Base-by-base conservation (phyloP, 2,329 filamentous ascomycete species). In the Fonsecaea nubica region DNA sequence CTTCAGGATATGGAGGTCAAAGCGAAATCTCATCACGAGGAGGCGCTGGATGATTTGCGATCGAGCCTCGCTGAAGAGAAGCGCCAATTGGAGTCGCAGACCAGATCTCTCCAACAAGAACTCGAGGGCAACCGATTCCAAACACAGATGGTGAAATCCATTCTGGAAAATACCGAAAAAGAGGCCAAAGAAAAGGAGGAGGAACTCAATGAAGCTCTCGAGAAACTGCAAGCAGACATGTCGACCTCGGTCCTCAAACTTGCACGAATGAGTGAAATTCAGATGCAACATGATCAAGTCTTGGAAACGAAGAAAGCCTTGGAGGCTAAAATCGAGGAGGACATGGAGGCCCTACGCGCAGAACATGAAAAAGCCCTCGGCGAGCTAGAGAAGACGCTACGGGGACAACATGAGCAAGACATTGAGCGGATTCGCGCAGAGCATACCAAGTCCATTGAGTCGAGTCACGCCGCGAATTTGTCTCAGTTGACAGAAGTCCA, bases 51-150 rank as follows among this genome's bases (percentile, higher is more conserved):
- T 30, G 64, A 69, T n/a, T 21, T 65, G 38, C 59, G 59, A 18
- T 58, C 66, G 45, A 58, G 36, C 21, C 72, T 79, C 5, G 64
- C 62, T 10, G 76, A 78, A 58, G 73, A 75, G 13, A 76, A 75
- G 48, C 75, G 74, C 35, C 74, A 74, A 36, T 64, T 76, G n/a
- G 77, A 80, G 38, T 75, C 79, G 12, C 74, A 74, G 38, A 71
- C 71, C 18, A 75, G 71, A 36, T 75, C 77, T 8, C 75, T 77
- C 10, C 75, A 77, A 61, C 72, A 75, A 12, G 74, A 71, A 45
- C 54, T 71, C 15, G 66, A 71, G 15, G 64, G 56, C 5, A 64
- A 67, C 4, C 54, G 60, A 52, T 65, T 68, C 35, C 69, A 71
- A 40, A 21, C 68, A n/a, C 66, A 69, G 40, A 71, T 54, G 58